Conservation (phyloP, 805 yeast species). For the Alloascoidea africana region DNA sequence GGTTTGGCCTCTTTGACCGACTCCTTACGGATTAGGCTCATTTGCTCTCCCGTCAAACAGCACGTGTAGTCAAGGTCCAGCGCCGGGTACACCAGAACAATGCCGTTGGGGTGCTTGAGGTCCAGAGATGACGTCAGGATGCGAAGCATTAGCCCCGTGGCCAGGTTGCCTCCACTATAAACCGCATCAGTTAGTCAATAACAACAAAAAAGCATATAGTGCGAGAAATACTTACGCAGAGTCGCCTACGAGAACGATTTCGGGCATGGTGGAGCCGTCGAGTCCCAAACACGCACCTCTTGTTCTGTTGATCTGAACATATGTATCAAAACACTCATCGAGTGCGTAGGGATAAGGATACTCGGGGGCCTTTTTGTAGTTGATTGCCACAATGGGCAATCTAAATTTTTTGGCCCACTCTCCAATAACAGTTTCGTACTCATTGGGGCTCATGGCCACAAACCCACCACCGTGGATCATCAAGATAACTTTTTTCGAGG, state of each 20-base stretch:
- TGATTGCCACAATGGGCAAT: background rate
- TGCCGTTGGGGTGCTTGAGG: conserved; percentile 9
- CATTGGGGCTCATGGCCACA: conserved; percentile 13
- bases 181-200: too few species aligned
- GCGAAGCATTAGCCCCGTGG: conserved; percentile 11
- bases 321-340: conserved; percentile 14
- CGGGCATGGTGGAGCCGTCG: conserved; percentile 9
- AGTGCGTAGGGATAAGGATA: conserved; percentile 14
- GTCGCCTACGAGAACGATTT: conserved; percentile 12
- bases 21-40: conserved; percentile 12
- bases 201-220: too few species aligned
- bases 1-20: conserved; percentile 7
- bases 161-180: conserved; percentile 13
- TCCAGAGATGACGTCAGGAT: conserved; percentile 7
- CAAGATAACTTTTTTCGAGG: conserved; percentile 9
- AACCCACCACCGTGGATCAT: conserved; percentile 17
- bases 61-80: conserved; percentile 15
- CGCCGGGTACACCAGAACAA: conserved; percentile 14
- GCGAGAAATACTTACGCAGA: conserved; percentile 12
- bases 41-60: conserved; percentile 10
- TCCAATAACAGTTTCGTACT: conserved; percentile 12
- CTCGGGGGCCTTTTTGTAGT: conserved; percentile 13
- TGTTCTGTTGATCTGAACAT: conserved; percentile 10
- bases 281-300: conserved; percentile 13
- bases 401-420: conserved; percentile 7